phyloP scores from a whole-genome alignment of 441 rosid species.

The Erodium texanum region DNA sequence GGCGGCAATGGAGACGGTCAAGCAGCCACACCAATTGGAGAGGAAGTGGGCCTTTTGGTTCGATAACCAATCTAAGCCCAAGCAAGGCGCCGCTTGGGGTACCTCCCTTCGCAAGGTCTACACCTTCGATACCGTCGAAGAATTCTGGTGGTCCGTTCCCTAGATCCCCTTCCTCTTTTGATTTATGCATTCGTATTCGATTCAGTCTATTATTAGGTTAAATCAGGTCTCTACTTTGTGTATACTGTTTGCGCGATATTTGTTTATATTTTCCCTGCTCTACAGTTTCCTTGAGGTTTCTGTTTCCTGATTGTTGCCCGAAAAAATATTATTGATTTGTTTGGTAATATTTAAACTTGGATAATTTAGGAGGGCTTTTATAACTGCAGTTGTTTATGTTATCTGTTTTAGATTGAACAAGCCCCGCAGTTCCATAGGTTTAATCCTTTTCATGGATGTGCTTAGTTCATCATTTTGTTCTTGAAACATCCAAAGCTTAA shows the following conservation, averaged over 20 bases:
- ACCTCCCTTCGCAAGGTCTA: conserved; percentile 57
- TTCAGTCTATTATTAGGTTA: neutral
- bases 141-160: conserved; percentile 65
- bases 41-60: conserved; percentile 89
- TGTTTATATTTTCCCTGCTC: too few species aligned
- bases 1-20: conserved; percentile 25
- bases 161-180: neutral
- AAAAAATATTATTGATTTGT: neutral
- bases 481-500: neutral
- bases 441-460: neutral
- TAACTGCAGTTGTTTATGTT: too few species aligned
- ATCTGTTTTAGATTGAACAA: neutral
- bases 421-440: neutral
- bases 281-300: neutral
- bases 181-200: neutral
- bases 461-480: neutral
- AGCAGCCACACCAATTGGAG: conserved; percentile 54
- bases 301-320: neutral
- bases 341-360: neutral
- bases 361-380: too few species aligned
- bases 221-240: neutral
- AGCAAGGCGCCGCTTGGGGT: conserved; percentile 85
- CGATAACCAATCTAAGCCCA: conserved; percentile 66
- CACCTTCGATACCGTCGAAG: conserved; percentile 85
- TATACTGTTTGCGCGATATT: too few species aligned